These are phyloP conservation scores for Lipomyces anomalus DNA, from an alignment of 805 yeast species.

Conservation along the genomic window DNA sequence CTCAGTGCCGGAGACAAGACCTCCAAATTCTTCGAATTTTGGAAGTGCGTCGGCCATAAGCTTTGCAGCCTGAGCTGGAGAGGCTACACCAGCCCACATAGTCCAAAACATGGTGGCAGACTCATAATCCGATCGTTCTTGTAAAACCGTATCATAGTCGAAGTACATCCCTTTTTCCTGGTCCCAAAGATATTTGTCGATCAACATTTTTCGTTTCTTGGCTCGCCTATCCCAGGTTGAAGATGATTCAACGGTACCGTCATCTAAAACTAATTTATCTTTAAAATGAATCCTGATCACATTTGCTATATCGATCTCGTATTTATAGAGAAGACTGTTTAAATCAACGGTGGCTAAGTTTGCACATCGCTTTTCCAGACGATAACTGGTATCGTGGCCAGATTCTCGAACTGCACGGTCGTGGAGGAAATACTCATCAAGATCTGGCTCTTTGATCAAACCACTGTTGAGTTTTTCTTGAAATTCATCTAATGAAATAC, in stretches of 20 bases:
- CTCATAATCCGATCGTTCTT: conserved; percentile 59
- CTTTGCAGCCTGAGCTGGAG: conserved; percentile 59
- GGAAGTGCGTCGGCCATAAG: conserved; percentile 55
- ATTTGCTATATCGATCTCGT: conserved; percentile 76
- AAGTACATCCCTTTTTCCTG: conserved; percentile 70
- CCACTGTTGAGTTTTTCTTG: conserved; percentile 64
- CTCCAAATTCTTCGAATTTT: conserved; percentile 80
- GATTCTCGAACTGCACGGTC: conserved; percentile 94
- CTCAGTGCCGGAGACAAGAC: conserved; percentile 78
- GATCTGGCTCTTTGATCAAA: conserved; percentile 62
- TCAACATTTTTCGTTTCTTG: conserved; percentile 43
- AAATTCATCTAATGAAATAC: conserved; percentile 55
- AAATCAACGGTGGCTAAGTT: conserved; percentile 85
- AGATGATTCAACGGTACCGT: conserved; percentile 42
- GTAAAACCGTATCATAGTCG: conserved; percentile 67
- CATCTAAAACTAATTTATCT: conserved; percentile 36
- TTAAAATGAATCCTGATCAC: conserved; percentile 53
- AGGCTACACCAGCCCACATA: conserved; percentile 72
- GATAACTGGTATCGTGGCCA: conserved; percentile 90
- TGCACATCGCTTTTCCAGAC: conserved; percentile 87
- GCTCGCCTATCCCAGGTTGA: conserved; percentile 62
- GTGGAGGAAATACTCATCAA: conserved; percentile 83
- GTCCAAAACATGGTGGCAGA: conserved; percentile 92
- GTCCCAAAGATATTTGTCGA: conserved; percentile 77
- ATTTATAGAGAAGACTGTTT: conserved; percentile 79